phyloP scores from a whole-genome alignment of 2,329 filamentous ascomycete genomes.

The Penicillium sp. region DNA sequence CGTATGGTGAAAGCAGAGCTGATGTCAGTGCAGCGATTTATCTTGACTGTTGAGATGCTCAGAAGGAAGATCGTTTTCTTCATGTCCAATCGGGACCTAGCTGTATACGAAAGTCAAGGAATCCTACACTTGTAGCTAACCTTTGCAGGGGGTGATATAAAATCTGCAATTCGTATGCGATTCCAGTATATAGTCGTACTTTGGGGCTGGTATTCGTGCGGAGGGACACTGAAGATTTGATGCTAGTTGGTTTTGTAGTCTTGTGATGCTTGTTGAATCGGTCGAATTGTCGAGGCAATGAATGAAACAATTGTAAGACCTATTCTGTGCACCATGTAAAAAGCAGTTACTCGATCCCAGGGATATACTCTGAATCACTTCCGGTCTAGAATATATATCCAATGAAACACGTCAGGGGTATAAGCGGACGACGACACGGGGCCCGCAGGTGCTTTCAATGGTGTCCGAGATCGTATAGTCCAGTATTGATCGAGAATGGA shows the following conservation, averaged over 20 bases:
- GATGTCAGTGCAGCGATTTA: constrained; percentile 16
- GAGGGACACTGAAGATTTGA: neutral
- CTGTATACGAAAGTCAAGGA: neutral
- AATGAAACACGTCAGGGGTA: constrained; percentile 37
- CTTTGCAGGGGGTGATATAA: neutral
- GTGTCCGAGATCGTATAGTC: constrained; percentile 28
- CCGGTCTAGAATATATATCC: constrained; percentile 35
- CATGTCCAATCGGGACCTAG: neutral
- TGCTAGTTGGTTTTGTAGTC: neutral
- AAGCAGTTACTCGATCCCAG: neutral
- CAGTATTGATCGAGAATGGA: constrained; percentile 26
- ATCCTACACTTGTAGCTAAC: neutral
- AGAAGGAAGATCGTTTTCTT: neutral
- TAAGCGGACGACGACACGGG: constrained; percentile 27
- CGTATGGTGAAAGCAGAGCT: neutral
- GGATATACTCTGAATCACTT: constrained; percentile 12
- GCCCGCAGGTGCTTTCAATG: constrained; percentile 35
- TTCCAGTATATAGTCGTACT: neutral
- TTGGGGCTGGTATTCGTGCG: neutral
- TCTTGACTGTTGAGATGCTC: constrained; percentile 12
- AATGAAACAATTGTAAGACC: neutral
- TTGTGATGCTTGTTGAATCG: neutral
- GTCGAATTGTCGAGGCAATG: neutral
- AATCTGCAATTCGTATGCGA: neutral
- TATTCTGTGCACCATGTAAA: neutral